Conservation (phyloP, 2,329 filamentous ascomycete genomes). For the Exophiala dermatitidis region DNA sequence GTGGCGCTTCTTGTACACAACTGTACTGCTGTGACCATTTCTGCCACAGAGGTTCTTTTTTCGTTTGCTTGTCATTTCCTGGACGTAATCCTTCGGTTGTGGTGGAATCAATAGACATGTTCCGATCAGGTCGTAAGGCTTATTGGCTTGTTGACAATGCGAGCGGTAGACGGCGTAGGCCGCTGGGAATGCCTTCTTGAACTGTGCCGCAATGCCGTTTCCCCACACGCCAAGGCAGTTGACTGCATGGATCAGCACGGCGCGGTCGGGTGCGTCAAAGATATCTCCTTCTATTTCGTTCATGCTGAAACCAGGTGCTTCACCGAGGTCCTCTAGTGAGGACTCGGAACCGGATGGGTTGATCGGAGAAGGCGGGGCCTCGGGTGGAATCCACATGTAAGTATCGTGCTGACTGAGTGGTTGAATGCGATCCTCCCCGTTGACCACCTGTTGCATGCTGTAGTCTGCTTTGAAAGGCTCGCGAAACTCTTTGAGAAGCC, state of each 20-base stretch:
- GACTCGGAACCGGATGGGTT: not conserved
- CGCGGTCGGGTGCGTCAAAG: slow-evolving; percentile 45
- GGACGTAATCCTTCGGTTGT: slow-evolving; percentile 31
- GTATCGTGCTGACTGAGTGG: slow-evolving; percentile 1
- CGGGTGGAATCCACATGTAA: slow-evolving; percentile 9
- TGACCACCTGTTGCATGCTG: slow-evolving; percentile 11
- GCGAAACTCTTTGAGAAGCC: not conserved
- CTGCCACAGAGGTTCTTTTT: not conserved
- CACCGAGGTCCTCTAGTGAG: not conserved
- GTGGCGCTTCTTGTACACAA: slow-evolving; percentile 32
- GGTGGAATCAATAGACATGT: slow-evolving; percentile 50
- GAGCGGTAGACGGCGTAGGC: slow-evolving; percentile 44
- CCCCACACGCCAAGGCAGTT: slow-evolving; percentile 54
- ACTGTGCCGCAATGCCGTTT: slow-evolving; percentile 49
- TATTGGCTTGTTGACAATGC: slow-evolving; percentile 39
- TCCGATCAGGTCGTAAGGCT: slow-evolving; percentile 30
- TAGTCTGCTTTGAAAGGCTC: not conserved
- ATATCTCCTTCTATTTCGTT: slow-evolving; percentile 35
- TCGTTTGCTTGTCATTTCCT: not conserved
- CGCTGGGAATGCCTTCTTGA: slow-evolving; percentile 45
- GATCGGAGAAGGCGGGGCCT: not conserved
- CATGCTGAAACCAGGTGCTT: slow-evolving; percentile 9
- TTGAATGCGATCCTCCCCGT: slow-evolving; percentile 14
- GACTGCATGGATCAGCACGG: slow-evolving; percentile 53
- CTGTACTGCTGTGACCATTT: not conserved